phyloP scores from a whole-genome alignment of 1,139 yeast species.

The Candida sp. region DNA sequence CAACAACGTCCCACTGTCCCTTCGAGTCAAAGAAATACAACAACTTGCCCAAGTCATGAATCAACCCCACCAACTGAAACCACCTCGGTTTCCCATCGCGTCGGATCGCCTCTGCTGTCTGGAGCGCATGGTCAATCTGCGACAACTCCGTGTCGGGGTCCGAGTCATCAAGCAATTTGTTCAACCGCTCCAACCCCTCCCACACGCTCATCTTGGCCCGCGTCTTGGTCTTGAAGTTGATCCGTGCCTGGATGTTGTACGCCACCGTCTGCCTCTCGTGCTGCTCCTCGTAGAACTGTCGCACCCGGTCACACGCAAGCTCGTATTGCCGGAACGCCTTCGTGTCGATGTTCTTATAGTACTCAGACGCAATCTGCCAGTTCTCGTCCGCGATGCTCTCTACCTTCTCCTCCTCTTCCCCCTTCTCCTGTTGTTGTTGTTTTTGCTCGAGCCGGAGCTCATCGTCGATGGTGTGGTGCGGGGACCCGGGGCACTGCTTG shows the following conservation, averaged over 20 bases:
- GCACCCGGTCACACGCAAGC: slow-evolving; percentile 71
- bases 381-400: slow-evolving; percentile 12
- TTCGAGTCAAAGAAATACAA: slow-evolving; percentile 71
- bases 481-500: slow-evolving; percentile 1
- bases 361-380: slow-evolving; percentile 34
- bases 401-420: slow-evolving; percentile 5
- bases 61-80: slow-evolving; percentile 76
- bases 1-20: slow-evolving; percentile 87
- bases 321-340: slow-evolving; percentile 67
- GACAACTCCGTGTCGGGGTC: slow-evolving; percentile 80
- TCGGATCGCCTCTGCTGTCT: slow-evolving; percentile 78
- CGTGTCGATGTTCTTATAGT: slow-evolving; percentile 39
- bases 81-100: slow-evolving; percentile 72
- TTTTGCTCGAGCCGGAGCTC: slow-evolving; percentile 12
- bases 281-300: slow-evolving; percentile 68
- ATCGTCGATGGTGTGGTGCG: slow-evolving; percentile 9
- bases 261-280: slow-evolving; percentile 77
- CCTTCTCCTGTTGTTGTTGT: not conserved
- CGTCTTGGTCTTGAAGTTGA: slow-evolving; percentile 67
- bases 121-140: slow-evolving; percentile 77
- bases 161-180: slow-evolving; percentile 68
- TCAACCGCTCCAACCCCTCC: slow-evolving; percentile 70
- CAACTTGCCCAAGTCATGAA: slow-evolving; percentile 73
- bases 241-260: slow-evolving; percentile 71
- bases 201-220: slow-evolving; percentile 73